phyloP scores from a whole-genome alignment of 2,329 filamentous ascomycete species.

The Fusarium concolor region DNA sequence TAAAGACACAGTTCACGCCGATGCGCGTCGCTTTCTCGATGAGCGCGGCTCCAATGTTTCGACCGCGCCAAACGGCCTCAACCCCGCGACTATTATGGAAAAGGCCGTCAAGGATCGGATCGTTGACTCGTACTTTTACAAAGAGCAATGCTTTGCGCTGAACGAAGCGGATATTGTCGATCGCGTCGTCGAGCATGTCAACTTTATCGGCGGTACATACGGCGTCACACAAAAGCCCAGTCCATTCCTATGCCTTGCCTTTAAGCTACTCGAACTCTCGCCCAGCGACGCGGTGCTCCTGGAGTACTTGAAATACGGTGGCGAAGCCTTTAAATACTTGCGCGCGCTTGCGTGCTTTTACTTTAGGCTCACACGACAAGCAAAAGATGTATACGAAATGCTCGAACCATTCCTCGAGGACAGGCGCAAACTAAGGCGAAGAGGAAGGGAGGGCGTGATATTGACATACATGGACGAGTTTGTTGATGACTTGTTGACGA shows the following conservation, averaged over 20 bases:
- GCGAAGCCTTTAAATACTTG: slow-evolving; percentile 85
- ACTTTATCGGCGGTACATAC: slow-evolving; percentile 88
- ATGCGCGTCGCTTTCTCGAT: slow-evolving; percentile 86
- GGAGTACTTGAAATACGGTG: slow-evolving; percentile 83
- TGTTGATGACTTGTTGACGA: slow-evolving; percentile 88
- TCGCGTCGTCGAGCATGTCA: slow-evolving; percentile 84
- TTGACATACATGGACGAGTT: slow-evolving; percentile 92
- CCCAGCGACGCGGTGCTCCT: slow-evolving; percentile 82
- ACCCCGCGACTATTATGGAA: slow-evolving; percentile 95
- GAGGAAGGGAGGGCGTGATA: slow-evolving; percentile 77
- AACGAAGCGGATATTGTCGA: slow-evolving; percentile 88
- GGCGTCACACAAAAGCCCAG: slow-evolving; percentile 87
- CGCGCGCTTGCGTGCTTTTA: slow-evolving; percentile 93
- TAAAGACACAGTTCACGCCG: slow-evolving; percentile 74
- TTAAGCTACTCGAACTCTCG: slow-evolving; percentile 91
- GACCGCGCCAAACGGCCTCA: slow-evolving; percentile 86
- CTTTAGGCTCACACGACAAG: slow-evolving; percentile 85
- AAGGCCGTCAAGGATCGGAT: slow-evolving; percentile 96
- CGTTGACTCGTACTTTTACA: slow-evolving; percentile 96
- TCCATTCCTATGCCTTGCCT: slow-evolving; percentile 91
- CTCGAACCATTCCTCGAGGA: slow-evolving; percentile 89
- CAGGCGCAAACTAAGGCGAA: slow-evolving; percentile 82
- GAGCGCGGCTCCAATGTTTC: slow-evolving; percentile 84
- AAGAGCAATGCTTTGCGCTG: slow-evolving; percentile 96
- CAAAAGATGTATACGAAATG: slow-evolving; percentile 81